Base-by-base conservation (phyloP, 495 filamentous ascomycete species). In the Neurospora cerealis region DNA sequence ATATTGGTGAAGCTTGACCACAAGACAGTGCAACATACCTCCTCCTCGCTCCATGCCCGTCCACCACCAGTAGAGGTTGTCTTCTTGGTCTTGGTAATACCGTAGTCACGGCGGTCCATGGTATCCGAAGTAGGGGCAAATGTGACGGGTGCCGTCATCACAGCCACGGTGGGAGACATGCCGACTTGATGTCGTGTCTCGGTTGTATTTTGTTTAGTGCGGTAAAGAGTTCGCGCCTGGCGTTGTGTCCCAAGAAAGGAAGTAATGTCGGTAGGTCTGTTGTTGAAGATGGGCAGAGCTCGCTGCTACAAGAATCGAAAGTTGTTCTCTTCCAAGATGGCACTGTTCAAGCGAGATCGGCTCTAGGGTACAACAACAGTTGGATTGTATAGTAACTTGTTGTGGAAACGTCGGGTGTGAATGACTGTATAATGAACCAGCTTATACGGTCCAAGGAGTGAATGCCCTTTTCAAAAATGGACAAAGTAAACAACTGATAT, bases 11-110 rank as follows among this genome's bases (percentile, higher is more conserved):
- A 21, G 54, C 75, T 70, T 48, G 37, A 72, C 21, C 48, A 34
- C 42, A 40, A 36, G 8, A 24, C 2, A 9, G 28, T 7, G 74
- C 11, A 70, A 76, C 86, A 73, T 86, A 92, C 91, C 89, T 93
- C 91, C 78, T 92, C 91, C 82, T 92, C 90, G 74, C 90, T 93
- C 91, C 91, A 93, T 71, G 91, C 90, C 81, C 91, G 83, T 28
- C 91, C 91, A 70, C 91, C 91, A 72, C 91, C 91, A 28, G 91
- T 91, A 72, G 91, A 91, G 42, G 87, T 86, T 41, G 82, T 80
- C 82, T 92, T 92, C 54, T 89, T 87, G 78, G 87, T 86, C 80
- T 89, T 89, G 38, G 86, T 81, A 69, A 88, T 81, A 38, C 85
- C 87, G 78, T 83, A 88, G 19, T 86, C 86, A 69, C 87, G 87